phyloP scores from a whole-genome alignment of 768 basidiomycete genomes.

The Leccinum obscurum region DNA sequence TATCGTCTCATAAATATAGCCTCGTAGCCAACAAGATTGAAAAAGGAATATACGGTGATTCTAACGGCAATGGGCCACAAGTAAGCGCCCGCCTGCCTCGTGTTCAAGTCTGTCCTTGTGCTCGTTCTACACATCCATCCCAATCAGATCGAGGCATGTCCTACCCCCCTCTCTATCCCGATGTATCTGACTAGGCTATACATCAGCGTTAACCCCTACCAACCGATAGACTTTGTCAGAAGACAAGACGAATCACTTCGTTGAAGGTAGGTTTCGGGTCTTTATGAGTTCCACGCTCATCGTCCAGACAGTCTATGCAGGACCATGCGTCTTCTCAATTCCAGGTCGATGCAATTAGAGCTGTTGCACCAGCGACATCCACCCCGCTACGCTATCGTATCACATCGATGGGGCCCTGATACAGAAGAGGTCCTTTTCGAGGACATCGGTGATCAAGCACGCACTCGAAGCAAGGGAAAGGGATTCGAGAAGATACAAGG shows the following conservation, averaged over 20 bases:
- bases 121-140: background rate
- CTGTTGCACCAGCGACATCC: slow-evolving; percentile 1
- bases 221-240: background rate
- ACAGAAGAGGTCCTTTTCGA: slow-evolving; percentile 25
- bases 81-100: slow-evolving; percentile 5
- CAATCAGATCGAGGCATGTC: background rate
- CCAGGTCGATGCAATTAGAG: slow-evolving; percentile 17
- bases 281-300: background rate
- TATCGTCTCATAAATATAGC: background rate
- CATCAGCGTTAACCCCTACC: too few species aligned
- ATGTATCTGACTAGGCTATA: background rate
- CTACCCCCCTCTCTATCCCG: background rate
- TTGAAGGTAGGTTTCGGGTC: slow-evolving; percentile 6
- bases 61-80: background rate
- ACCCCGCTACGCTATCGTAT: slow-evolving; percentile 26
- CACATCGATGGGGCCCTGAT: slow-evolving; percentile 29
- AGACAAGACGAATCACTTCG: background rate
- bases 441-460: slow-evolving; percentile 21
- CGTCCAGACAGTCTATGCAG: slow-evolving; percentile 6
- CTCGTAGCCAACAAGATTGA: background rate
- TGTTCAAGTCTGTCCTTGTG: background rate
- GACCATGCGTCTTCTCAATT: slow-evolving; percentile 26
- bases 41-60: background rate
- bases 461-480: slow-evolving; percentile 14
- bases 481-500: slow-evolving; percentile 25